phyloP scores from a whole-genome alignment of 257 asterid species.

The Solanum commersonii region DNA sequence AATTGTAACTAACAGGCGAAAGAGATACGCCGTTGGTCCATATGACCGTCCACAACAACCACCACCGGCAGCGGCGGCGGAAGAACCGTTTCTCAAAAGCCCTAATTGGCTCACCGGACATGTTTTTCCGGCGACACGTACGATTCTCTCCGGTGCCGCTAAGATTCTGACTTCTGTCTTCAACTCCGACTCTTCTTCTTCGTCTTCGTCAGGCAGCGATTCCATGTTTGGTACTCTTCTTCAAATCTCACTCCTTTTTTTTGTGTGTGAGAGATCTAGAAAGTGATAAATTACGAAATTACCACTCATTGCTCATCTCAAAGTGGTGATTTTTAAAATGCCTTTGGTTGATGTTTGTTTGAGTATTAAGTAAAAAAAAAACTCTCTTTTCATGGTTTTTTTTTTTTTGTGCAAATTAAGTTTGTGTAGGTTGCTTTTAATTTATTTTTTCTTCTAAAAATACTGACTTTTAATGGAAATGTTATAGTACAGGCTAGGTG shows the following conservation, averaged over 20 bases:
- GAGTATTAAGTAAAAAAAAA: not conserved
- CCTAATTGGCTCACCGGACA: constrained; percentile 29
- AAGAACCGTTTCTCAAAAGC: constrained; percentile 13
- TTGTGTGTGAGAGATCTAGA: not conserved
- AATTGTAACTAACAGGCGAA: constrained; percentile 14
- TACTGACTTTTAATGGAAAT: not conserved
- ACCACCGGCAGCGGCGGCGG: constrained; percentile 1
- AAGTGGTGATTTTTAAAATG: not conserved
- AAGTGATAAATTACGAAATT: not conserved
- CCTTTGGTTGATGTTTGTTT: not conserved
- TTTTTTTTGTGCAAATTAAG: not conserved
- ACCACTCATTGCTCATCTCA: not conserved
- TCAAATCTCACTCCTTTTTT: not conserved
- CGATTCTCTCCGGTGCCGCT: constrained; percentile 68
- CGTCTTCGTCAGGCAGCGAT: constrained; percentile 34
- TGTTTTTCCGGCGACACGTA: constrained; percentile 21
- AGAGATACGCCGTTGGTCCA: constrained; percentile 18
- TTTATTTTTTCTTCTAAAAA: not conserved
- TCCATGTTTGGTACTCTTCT: constrained; percentile 23
- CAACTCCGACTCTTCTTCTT: constrained; percentile 26
- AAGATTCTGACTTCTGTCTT: constrained; percentile 51
- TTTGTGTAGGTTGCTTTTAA: not conserved
- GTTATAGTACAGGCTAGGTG: not conserved
- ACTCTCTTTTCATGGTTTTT: not conserved
- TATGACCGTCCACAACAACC: constrained; percentile 23